These are phyloP conservation scores for Fusarium solani-melongenae DNA, from an alignment of 2,329 filamentous ascomycete genomes.

Conservation along the genomic window DNA sequence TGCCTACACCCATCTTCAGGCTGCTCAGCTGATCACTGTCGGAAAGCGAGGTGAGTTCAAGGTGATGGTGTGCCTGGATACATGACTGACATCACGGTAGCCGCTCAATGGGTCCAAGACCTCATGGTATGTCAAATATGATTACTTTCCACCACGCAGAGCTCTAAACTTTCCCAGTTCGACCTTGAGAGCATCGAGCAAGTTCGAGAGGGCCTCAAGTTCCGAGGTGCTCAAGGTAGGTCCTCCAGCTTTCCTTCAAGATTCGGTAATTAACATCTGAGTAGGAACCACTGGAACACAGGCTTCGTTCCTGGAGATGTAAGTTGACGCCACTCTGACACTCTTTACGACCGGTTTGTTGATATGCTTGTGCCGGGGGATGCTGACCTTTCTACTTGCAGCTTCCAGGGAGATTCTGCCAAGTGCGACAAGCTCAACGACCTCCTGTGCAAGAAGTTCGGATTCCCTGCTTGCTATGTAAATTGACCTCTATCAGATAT, in stretches of 20 bases:
- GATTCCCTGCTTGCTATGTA: slow-evolving; percentile 61
- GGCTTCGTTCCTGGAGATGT: slow-evolving; percentile 70
- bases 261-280: neutral
- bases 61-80: neutral
- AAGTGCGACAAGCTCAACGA: slow-evolving; percentile 67
- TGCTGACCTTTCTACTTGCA: neutral
- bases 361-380: neutral
- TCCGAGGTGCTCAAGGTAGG: neutral
- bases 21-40: slow-evolving; percentile 5
- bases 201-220: neutral
- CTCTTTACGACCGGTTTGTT: neutral
- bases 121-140: neutral
- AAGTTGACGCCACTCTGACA: neutral
- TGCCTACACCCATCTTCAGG: slow-evolving; percentile 13
- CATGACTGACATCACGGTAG: neutral
- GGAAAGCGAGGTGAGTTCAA: neutral
- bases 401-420: slow-evolving; percentile 58
- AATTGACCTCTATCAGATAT: neutral
- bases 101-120: neutral
- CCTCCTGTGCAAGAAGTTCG: slow-evolving; percentile 65
- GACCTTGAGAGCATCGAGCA: neutral
- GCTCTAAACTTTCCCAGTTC: neutral
- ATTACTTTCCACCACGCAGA: neutral
- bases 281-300: slow-evolving; percentile 72
- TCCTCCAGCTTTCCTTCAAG: neutral